Conservation (phyloP, 2,329 filamentous ascomycete species). For the Dothidotthia symphoricarpi region DNA sequence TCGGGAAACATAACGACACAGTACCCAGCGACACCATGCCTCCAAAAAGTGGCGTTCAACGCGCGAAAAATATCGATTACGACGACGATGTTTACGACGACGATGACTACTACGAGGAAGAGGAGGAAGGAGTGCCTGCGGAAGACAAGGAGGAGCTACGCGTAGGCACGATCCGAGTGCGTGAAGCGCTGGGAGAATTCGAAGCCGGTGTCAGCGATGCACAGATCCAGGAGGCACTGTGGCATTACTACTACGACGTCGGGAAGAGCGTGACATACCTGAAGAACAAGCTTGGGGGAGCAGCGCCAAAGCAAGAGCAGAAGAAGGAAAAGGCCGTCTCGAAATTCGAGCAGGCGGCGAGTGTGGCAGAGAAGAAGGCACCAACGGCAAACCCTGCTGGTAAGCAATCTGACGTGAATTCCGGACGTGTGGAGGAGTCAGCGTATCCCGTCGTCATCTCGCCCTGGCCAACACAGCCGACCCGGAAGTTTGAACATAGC, state of each 20-base stretch:
- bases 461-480: conserved; percentile 25
- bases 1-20: no score
- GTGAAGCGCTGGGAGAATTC: conserved; percentile 59
- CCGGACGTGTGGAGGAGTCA: conserved; percentile 13
- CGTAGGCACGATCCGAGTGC: conserved; percentile 65
- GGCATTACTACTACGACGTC: conserved; percentile 95
- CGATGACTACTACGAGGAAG: conserved; percentile 41
- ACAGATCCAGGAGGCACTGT: conserved; percentile 85
- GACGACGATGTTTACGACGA: conserved; percentile 56
- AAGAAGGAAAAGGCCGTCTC: conserved; percentile 45
- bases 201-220: conserved; percentile 62
- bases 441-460: conserved; percentile 14
- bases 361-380: conserved; percentile 38
- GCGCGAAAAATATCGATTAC: conserved; percentile 50
- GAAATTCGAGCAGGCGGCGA: conserved; percentile 49
- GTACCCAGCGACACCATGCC: conserved; percentile 20
- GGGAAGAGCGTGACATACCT: conserved; percentile 81
- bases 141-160: conserved; percentile 56
- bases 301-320: conserved; percentile 22
- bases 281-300: conserved; percentile 52
- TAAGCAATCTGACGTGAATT: conserved; percentile 41
- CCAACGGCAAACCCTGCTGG: conserved; percentile 42
- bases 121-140: conserved; percentile 23
- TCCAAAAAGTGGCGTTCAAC: conserved; percentile 42
- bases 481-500: conserved; percentile 6